Evolutionary conservation across 2,329 filamentous ascomycete genomes (phyloP), one percentile per base, ranked within the genome.

Genomic region (Colletotrichum sp.): DNA sequence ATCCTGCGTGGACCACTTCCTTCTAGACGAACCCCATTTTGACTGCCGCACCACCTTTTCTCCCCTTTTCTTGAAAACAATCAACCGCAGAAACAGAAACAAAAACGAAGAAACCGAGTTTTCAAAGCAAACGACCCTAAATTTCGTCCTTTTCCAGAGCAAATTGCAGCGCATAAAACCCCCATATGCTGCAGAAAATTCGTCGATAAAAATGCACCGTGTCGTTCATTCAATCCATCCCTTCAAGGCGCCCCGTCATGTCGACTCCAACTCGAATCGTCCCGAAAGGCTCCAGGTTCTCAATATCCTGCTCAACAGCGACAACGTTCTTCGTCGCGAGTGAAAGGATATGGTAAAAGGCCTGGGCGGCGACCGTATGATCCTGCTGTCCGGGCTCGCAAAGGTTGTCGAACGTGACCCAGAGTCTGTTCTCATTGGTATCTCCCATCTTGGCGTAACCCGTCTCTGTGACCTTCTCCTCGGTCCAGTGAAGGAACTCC

Each of bases 271-370:
- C 79, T 68, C 82, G 85, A 76, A 91, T 90, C 1, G 78, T 78
- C 1, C 89, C 89, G 79, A 90, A 91, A 3, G 87, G 84, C 67
- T 83, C 69, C 36, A 83, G 72, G 8, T 80, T 78, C 28, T 83
- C 81, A 32, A 83, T 83, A 4, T 89, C 86, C 84, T 98, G 95
- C 77, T 89, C 84, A 7, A 96, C 91, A 21, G 85, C 82, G 60
- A 96, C 85, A 71, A 90, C 83, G 3, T 89, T 89, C 84, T 93
- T 95, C 3, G 92, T 95, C 8, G 91, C 93, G 59, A 97, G 88
- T 13, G 90, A 88, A 16, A 98, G 89, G 3, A 95, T 88, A 82
- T 97, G 94, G 85, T 94, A 91, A 81, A 95, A 93, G 0, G 92
- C 95, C 82, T 96, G 94, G 3, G 94, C 92, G 10, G 93, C 94